phyloP scores from a whole-genome alignment of 1,284 basidiomycete genomes.

The Leccinum griseonigrum region DNA sequence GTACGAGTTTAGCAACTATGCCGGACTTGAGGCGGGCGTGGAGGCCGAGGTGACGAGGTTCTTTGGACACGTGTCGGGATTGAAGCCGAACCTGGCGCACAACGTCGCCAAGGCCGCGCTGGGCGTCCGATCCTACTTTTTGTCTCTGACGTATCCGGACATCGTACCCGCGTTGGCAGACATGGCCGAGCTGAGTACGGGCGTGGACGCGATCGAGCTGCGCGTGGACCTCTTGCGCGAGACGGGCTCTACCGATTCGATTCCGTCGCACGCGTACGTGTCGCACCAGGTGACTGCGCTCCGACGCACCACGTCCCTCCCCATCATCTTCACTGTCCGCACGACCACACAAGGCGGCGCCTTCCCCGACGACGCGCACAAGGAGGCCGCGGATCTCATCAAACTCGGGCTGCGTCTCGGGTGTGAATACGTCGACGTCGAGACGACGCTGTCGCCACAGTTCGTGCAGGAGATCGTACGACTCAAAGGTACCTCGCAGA shows the following conservation, averaged over 20 bases:
- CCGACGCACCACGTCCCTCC: slow-evolving; percentile 75
- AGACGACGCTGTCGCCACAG: slow-evolving; percentile 74
- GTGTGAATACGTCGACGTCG: slow-evolving; percentile 93
- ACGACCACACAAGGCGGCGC: slow-evolving; percentile 89
- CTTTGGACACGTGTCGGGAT: slow-evolving; percentile 87
- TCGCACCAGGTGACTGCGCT: slow-evolving; percentile 80
- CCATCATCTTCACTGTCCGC: slow-evolving; percentile 91
- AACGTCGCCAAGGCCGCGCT: slow-evolving; percentile 43
- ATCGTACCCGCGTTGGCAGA: slow-evolving; percentile 67
- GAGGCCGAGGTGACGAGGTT: slow-evolving; percentile 60
- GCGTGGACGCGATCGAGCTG: slow-evolving; percentile 91
- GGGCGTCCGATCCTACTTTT: slow-evolving; percentile 82
- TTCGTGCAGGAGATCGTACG: slow-evolving; percentile 57
- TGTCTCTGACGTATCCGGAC: slow-evolving; percentile 92
- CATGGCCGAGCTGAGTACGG: slow-evolving; percentile 75
- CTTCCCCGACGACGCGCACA: slow-evolving; percentile 78
- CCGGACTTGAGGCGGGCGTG: slow-evolving; percentile 35
- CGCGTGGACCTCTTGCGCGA: slow-evolving; percentile 87
- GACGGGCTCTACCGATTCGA: slow-evolving; percentile 41
- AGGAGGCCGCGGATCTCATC: slow-evolving; percentile 79
- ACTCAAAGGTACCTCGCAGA: slow-evolving; percentile 68
- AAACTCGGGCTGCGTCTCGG: slow-evolving; percentile 79
- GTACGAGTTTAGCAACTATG: slow-evolving; percentile 84
- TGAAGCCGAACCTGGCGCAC: slow-evolving; percentile 62
- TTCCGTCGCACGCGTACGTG: slow-evolving; percentile 77